Evolutionary conservation across 176 grass and related monocot species (phyloP), one percentile per base, ranked within the genome.

Genomic region (Eremochloa ophiuroides): DNA sequence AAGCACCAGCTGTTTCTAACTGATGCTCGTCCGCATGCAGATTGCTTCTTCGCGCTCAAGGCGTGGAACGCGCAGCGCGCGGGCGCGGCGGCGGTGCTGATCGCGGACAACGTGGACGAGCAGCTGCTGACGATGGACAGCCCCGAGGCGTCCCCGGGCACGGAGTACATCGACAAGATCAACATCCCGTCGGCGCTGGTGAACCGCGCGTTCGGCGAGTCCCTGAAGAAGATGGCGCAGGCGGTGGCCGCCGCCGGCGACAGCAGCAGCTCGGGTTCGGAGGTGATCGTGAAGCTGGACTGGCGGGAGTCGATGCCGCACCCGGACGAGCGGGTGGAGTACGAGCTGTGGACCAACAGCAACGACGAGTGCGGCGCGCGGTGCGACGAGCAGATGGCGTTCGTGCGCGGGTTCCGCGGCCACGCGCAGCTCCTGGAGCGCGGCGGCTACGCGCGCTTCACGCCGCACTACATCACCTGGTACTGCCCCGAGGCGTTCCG

Each of bases 381-480:
- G 13, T 98, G 92, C 69, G 83, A 98, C 40, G 95, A 98, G 83
- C 95, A 98, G 80, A 31, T 73, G 42, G 87, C 84, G 0, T 98
- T 98, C 85, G 90, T 91, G 6, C 66, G 47, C 22, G 83, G 86
- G 33, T 98, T 98, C 86, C 89, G 85, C 0, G 92, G 95, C 18
- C 90, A 98, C 83, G 95, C 92, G 7, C 95, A 94, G 90, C 75
- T 93, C 55, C 66, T 98, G 20, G 95, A 98, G 84, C 85, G 93
- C 76, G 88, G 79, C 9, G 84, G 92, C 10, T 98, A 91, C 84
- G 71, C 90, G 0, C 83, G 75, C 35, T 98, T 98, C 86, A 98
- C 92, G 23, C 95, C 95, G n/a, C 95, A 98, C 80, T 98, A 98
- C 90, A 93, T 98, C 85, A 98, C 95, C 69, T 98, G 92, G 95